Conservation (phyloP, 73 alveolate species). For the Breviolum minutum region DNA sequence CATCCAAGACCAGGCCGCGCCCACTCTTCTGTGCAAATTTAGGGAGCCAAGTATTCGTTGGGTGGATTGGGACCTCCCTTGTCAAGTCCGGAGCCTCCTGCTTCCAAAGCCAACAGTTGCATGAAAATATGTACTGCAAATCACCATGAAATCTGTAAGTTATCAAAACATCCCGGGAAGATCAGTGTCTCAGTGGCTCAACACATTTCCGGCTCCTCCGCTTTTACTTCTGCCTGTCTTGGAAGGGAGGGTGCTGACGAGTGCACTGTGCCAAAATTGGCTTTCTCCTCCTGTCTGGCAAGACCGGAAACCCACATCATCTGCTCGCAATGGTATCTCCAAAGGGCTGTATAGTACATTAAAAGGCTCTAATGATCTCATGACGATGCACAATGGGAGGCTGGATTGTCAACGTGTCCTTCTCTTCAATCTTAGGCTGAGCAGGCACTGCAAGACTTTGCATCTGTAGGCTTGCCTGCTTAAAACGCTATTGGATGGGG, state of each 20-base stretch:
- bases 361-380: background rate
- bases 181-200: background rate
- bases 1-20: constrained; percentile 20
- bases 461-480: constrained; percentile 26
- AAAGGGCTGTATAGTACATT: no score
- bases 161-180: background rate
- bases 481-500: background rate
- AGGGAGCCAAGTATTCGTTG: constrained; percentile 42
- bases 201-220: constrained; percentile 5
- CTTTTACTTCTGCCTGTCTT: constrained; percentile 50
- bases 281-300: constrained; percentile 8
- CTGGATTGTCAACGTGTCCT: background rate
- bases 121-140: background rate
- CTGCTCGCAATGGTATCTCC: no score
- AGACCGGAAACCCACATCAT: no score
- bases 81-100: constrained; percentile 20
- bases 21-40: background rate
- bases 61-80: constrained; percentile 15
- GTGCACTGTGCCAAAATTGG: constrained; percentile 17
- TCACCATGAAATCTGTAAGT: background rate
- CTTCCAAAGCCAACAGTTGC: background rate
- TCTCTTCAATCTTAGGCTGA: constrained; percentile 12
- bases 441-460: background rate
- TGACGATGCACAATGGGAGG: background rate
- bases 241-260: constrained; percentile 48